Base-by-base conservation (phyloP, 352 stramenopile genomes). In the Phytophthora litchii region DNA sequence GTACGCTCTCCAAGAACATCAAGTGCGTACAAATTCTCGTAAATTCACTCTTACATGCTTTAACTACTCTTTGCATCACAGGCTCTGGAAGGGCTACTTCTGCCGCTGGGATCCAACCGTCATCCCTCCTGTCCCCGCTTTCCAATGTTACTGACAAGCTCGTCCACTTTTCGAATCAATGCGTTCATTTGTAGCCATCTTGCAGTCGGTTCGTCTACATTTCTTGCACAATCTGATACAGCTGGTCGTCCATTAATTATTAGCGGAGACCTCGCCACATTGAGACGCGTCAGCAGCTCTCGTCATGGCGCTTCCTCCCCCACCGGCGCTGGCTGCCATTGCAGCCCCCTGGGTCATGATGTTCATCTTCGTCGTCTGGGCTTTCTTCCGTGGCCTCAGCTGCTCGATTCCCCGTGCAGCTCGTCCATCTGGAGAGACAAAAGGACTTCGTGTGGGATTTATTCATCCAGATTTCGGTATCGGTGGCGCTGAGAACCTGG, bases 391-490 rank as follows among this genome's bases (percentile, higher is more conserved):
- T 10, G 67, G 67, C 9, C 49, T 76, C 13, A 67, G 25, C 41
- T 70, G 63, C 51, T 57, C 63, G 4, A 51, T 67, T 41, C 54
- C 58, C 17, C 63, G 63, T 21, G 31, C 21, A 41, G n/a, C n/a
- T 46, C 49, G 49, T 14, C 19, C 54, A 0, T 56, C 49, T 11
- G 25, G 19, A 55, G 35, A 38, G 6, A 25, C 49, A 13, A 60
- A 65, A 40, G 49, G 38, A 0, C 67, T 89, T 38, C 83, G 74
- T 16, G 80, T 99, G 32, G 87, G 94, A n/a, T 99, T 99, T 64
- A 58, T 99, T 45, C 97, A 99, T 74, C 93, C 98, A 10, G 97
- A 99, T 74, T 96, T 99, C 23, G 97, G 97, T 37, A 99, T 99
- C 51, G 97, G 97, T 50, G 97, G 97, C 36, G 97, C 96, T 5